Conservation (phyloP, 2,329 filamentous ascomycete species). For the Pochonia chlamydosporia region DNA sequence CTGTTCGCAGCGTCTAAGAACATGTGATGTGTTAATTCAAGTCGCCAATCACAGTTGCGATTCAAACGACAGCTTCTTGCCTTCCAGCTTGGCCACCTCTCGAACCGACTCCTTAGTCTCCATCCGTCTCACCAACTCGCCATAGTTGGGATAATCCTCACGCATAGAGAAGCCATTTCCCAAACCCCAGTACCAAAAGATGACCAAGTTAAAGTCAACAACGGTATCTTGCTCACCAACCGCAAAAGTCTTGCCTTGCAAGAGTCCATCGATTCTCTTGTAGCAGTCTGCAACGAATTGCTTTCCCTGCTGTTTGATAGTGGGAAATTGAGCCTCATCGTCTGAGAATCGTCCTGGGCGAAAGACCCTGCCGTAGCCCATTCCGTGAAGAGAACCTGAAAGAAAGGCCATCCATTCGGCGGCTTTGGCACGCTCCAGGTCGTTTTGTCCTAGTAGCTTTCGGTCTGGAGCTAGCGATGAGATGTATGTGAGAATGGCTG, state of each 20-base stretch:
- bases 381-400: slow-evolving; percentile 23
- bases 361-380: slow-evolving; percentile 19
- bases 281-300: slow-evolving; percentile 10
- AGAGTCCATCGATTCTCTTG: slow-evolving; percentile 13
- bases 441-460: slow-evolving; percentile 15
- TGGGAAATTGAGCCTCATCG: slow-evolving; percentile 9
- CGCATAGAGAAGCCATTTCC: slow-evolving; percentile 10
- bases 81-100: slow-evolving; percentile 3
- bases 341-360: slow-evolving; percentile 22
- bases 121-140: slow-evolving; percentile 8
- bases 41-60: too few species aligned
- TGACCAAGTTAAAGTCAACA: slow-evolving; percentile 17
- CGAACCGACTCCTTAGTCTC: slow-evolving; percentile 11
- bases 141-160: slow-evolving; percentile 13
- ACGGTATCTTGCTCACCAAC: slow-evolving; percentile 16
- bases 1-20: too few species aligned
- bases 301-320: slow-evolving; percentile 12
- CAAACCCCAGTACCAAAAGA: slow-evolving; percentile 16
- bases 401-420: slow-evolving; percentile 28
- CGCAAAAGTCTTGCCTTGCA: slow-evolving; percentile 10
- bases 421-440: slow-evolving; percentile 18
- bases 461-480: slow-evolving; percentile 15
- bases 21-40: too few species aligned
- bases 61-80: neutral
- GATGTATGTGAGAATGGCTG: slow-evolving; percentile 26